Evolutionary conservation across 352 stramenopile species (phyloP).

Genomic region (Hyphochytrium catenoides): DNA sequence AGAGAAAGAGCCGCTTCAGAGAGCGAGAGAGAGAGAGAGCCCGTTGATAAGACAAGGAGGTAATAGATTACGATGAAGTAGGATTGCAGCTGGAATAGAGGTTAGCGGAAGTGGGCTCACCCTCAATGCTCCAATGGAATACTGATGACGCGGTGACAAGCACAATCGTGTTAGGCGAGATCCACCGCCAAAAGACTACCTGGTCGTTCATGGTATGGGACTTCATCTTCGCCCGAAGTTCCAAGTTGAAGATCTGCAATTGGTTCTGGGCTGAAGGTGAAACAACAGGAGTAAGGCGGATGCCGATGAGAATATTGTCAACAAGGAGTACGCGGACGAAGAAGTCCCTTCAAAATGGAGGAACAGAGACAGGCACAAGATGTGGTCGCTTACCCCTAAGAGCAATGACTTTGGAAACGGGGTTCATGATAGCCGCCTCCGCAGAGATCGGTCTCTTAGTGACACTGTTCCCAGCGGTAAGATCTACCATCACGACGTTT

Average conservation of each 20-base stretch:
- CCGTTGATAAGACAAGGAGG: too few species aligned
- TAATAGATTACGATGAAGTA: too few species aligned
- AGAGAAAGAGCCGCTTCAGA: too few species aligned
- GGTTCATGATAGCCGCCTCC: constrained; percentile 99
- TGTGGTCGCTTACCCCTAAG: too few species aligned
- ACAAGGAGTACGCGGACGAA: neutral
- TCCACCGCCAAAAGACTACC: constrained; percentile 98
- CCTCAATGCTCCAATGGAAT: constrained; percentile 94
- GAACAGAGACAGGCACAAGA: neutral
- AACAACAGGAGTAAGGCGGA: too few species aligned
- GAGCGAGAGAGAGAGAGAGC: too few species aligned
- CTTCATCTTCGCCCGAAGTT: constrained; percentile 97
- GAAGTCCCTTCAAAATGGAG: neutral
- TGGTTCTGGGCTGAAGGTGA: constrained; percentile 75
- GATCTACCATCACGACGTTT: constrained; percentile 75
- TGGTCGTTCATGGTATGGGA: constrained; percentile 70
- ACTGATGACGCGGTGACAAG: constrained; percentile 87
- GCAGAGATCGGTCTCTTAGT: constrained; percentile 88
- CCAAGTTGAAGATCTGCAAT: constrained; percentile 99
- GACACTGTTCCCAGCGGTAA: constrained; percentile 56
- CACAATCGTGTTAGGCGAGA: constrained; percentile 84
- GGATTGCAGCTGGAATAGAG: neutral
- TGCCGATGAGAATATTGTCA: neutral
- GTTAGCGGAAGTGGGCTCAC: constrained; percentile 4
- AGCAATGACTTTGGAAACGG: constrained; percentile 69